phyloP scores from a whole-genome alignment of 2,329 filamentous ascomycete genomes.

The Juglanconis oblonga region DNA sequence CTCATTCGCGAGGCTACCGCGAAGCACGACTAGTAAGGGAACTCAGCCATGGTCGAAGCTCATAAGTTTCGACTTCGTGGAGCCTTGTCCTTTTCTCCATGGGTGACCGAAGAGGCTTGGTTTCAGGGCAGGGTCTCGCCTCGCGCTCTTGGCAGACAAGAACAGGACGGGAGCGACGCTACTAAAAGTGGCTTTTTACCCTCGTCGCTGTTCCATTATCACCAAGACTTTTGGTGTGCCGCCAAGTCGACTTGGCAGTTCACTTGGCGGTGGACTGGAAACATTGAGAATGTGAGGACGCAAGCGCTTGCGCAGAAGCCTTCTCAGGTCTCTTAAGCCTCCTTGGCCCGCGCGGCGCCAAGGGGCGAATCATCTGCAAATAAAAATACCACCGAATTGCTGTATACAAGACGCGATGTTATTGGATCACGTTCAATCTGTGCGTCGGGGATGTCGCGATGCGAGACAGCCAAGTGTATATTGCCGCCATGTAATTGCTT shows the following conservation, averaged over 20 bases:
- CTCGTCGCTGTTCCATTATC: too few species aligned
- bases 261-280: conserved; percentile 5
- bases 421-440: too few species aligned
- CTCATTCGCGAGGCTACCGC: conserved; percentile 9
- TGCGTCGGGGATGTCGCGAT: too few species aligned
- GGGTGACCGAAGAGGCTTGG: conserved; percentile 13
- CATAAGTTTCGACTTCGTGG: conserved; percentile 17
- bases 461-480: too few species aligned
- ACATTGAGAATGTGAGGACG: neutral
- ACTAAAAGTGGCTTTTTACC: too few species aligned
- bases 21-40: conserved; percentile 6
- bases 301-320: conserved; percentile 6
- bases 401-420: too few species aligned
- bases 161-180: too few species aligned
- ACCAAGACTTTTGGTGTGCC: neutral
- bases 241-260: conserved; percentile 11
- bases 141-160: neutral
- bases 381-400: neutral
- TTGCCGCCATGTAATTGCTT: too few species aligned
- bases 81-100: conserved; percentile 11
- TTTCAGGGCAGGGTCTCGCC: conserved; percentile 12
- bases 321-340: neutral
- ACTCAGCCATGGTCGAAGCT: conserved; percentile 1
- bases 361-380: conserved; percentile 5
- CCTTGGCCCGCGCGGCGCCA: conserved; percentile 7